Percentiles rank a stretch among this genome's conserved stretches.
phyloP scores from a whole-genome alignment of 495 filamentous ascomycete genomes.

The Trichoderma parareesei region DNA sequence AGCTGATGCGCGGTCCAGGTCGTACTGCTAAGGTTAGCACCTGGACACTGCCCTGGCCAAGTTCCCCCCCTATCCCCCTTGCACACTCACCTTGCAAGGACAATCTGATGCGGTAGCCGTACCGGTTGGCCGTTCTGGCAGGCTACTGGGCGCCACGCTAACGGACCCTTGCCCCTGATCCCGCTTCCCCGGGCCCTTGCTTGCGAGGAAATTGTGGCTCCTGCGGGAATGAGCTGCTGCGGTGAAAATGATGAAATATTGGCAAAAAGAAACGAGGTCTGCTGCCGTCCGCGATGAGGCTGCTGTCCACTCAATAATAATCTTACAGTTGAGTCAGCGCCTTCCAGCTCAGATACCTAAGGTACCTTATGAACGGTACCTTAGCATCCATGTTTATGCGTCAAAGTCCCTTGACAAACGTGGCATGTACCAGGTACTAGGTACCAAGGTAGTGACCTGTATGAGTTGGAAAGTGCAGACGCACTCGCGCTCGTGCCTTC shows the following conservation, averaged over 20 bases:
- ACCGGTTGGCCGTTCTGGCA: neutral
- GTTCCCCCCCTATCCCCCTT: neutral
- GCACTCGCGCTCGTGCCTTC: too few species aligned
- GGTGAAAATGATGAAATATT: neutral
- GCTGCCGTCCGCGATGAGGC: too few species aligned
- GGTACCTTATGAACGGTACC: too few species aligned
- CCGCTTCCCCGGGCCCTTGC: conserved; percentile 7
- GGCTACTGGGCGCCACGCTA: neutral
- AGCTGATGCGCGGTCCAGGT: neutral
- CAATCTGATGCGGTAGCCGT: neutral
- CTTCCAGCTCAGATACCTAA: too few species aligned
- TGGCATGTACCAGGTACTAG: neutral
- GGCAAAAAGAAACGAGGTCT: neutral
- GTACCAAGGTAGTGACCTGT: too few species aligned
- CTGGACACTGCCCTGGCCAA: neutral
- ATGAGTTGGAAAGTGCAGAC: too few species aligned
- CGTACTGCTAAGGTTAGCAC: neutral
- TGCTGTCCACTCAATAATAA: too few species aligned
- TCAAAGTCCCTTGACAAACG: neutral
- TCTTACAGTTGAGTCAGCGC: too few species aligned
- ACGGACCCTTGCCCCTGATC: neutral
- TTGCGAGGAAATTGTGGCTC: neutral
- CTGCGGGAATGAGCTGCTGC: neutral
- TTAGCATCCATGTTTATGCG: neutral
- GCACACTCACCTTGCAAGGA: neutral